These are phyloP conservation scores for Paraconiothyrium brasiliense DNA, from an alignment of 2,329 filamentous ascomycete genomes.

Conservation along the genomic window DNA sequence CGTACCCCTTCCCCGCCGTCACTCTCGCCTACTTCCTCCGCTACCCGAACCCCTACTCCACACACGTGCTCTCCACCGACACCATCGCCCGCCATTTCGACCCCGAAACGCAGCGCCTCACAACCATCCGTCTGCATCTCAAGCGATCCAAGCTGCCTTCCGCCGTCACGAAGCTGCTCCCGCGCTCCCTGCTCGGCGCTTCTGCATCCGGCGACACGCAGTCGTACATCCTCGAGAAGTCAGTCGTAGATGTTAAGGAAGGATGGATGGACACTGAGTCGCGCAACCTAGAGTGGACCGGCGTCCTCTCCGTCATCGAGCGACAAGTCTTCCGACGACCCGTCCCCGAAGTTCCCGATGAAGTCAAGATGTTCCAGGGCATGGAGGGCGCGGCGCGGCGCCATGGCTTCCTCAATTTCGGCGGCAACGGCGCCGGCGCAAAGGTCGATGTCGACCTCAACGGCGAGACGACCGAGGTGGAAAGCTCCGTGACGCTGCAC, in stretches of 20 bases:
- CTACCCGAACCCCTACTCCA: slow-evolving; percentile 86
- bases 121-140: slow-evolving; percentile 81
- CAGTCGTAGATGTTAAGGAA: slow-evolving; percentile 79
- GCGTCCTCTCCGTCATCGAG: slow-evolving; percentile 81
- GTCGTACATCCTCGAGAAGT: slow-evolving; percentile 82
- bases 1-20: slow-evolving; percentile 84
- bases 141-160: slow-evolving; percentile 82
- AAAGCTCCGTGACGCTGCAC: slow-evolving; percentile 77
- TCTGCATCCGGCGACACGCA: slow-evolving; percentile 70
- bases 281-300: slow-evolving; percentile 82
- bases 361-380: slow-evolving; percentile 41
- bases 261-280: slow-evolving; percentile 87
- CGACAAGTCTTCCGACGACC: slow-evolving; percentile 73
- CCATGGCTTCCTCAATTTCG: slow-evolving; percentile 44
- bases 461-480: slow-evolving; percentile 69
- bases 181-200: slow-evolving; percentile 72
- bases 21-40: slow-evolving; percentile 90
- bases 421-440: slow-evolving; percentile 31
- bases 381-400: slow-evolving; percentile 43
- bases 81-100: slow-evolving; percentile 80
- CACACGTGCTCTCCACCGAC: slow-evolving; percentile 84
- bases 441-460: slow-evolving; percentile 36
- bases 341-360: slow-evolving; percentile 24
- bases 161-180: slow-evolving; percentile 78
- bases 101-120: slow-evolving; percentile 74